These are phyloP conservation scores for Aurifilum marmelostoma DNA, from an alignment of 2,329 filamentous ascomycete species.

Conservation along the genomic window DNA sequence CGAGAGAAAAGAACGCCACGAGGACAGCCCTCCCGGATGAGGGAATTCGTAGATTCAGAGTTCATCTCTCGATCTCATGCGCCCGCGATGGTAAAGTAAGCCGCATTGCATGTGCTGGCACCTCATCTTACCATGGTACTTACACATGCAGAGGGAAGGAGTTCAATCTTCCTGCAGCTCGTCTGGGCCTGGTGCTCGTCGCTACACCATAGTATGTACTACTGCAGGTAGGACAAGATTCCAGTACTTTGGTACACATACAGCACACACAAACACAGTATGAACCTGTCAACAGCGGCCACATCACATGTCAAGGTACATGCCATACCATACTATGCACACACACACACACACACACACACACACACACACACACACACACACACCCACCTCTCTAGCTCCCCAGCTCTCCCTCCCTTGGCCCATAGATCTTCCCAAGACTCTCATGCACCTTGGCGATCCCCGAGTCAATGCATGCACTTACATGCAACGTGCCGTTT, in stretches of 20 bases:
- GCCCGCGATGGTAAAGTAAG: background rate
- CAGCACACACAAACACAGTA: background rate
- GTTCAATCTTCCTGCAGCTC: background rate
- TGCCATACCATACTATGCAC: background rate
- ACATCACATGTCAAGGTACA: slow-evolving; percentile 1
- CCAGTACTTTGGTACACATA: background rate
- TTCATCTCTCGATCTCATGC: background rate
- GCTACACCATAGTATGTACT: background rate
- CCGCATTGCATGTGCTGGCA: background rate
- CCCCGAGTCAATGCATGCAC: background rate
- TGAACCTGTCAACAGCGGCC: background rate
- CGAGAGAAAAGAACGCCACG: background rate
- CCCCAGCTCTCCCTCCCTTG: background rate
- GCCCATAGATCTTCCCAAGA: background rate
- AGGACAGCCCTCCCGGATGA: background rate
- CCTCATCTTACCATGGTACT: background rate
- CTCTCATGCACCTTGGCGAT: background rate
- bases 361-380: background rate
- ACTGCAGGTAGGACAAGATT: background rate
- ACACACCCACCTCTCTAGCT: background rate
- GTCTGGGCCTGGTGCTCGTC: background rate
- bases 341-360: background rate
- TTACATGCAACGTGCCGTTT: background rate
- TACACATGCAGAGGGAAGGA: background rate
- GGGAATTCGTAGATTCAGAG: background rate